Conservation (phyloP, 129 eudicot genomes). For the Gnaphalium uliginosum region DNA sequence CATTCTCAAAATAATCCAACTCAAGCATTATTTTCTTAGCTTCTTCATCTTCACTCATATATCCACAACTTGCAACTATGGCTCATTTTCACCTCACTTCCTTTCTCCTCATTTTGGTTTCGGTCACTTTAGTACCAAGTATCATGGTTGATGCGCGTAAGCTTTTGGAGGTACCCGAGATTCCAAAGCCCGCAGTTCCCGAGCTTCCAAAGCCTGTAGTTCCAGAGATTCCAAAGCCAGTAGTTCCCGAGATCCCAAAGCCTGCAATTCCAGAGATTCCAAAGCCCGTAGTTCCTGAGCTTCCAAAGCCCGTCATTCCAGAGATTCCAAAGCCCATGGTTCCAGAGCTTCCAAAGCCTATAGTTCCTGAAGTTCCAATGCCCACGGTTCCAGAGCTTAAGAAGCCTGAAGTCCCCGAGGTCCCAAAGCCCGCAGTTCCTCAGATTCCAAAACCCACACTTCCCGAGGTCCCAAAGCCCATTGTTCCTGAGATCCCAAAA, state of each 20-base stretch:
- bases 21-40: neutral
- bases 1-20: conserved; percentile 16
- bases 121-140: conserved; percentile 17
- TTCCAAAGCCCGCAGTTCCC: conserved; percentile 19
- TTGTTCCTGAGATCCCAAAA: conserved; percentile 10
- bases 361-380: neutral
- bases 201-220: neutral
- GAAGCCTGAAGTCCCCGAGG: conserved; percentile 7
- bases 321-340: conserved; percentile 18
- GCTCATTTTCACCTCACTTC: conserved; percentile 7
- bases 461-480: neutral
- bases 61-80: conserved; percentile 13
- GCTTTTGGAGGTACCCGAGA: conserved; percentile 26
- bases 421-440: conserved; percentile 13
- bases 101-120: conserved; percentile 14
- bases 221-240: conserved; percentile 19
- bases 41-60: neutral
- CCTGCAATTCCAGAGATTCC: conserved; percentile 1
- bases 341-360: conserved; percentile 11
- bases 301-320: conserved; percentile 15
- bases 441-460: neutral
- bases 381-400: conserved; percentile 22
- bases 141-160: conserved; percentile 18
- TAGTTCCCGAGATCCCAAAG: conserved; percentile 21
- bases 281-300: conserved; percentile 10